Base-by-base conservation (phyloP, 2,329 filamentous ascomycete species). In the Lachnum nothofagi region DNA sequence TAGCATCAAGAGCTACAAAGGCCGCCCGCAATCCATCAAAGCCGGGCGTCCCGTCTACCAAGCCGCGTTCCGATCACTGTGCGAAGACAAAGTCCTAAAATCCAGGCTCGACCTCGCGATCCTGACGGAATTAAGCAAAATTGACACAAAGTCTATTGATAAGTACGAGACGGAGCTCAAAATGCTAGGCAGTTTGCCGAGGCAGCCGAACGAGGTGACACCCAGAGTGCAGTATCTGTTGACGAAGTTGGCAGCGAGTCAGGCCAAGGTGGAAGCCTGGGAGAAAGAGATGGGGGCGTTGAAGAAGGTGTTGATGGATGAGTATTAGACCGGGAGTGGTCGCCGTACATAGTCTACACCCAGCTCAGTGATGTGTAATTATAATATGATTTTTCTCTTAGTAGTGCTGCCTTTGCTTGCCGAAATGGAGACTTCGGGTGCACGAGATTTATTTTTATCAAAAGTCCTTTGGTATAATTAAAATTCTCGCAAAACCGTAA, bases 31-130 rank as follows among this genome's bases (percentile, higher is more conserved):
- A 49, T 75, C 74, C 25, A 86, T 97, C 65, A 83, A 78, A 46
- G 85, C 89, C 0, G 90, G 90, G 19, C 89, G 88, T 63, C 91
- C 91, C 0, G 85, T 97, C 22, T 94, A 91, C 67, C 81, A 83
- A 49, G 82, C 91, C 1, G 91, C 91, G 0, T 97, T 97, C 70
- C 76, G 77, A 51, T 74, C 79, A 31, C 71, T 96, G 31, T 77
- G 82, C 0, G 70, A 79, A 39, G 91, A 96, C 63, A 73, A 76
- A 5, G 88, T 89, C 1, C 73, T 96, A 35, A 76, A 77, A 35
- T 84, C 86, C 29, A 80, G 83, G 56, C 79, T 96, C 66, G 84
- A 89, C 61, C 71, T 94, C 9, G 78, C 80, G 1, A 74, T 90
- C 16, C 61, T 94, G 19, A 75, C 73, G 0, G 83, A 91, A 64